Evolutionary conservation across 2,329 filamentous ascomycete species (phyloP).

Genomic region (Botrytis porri): DNA sequence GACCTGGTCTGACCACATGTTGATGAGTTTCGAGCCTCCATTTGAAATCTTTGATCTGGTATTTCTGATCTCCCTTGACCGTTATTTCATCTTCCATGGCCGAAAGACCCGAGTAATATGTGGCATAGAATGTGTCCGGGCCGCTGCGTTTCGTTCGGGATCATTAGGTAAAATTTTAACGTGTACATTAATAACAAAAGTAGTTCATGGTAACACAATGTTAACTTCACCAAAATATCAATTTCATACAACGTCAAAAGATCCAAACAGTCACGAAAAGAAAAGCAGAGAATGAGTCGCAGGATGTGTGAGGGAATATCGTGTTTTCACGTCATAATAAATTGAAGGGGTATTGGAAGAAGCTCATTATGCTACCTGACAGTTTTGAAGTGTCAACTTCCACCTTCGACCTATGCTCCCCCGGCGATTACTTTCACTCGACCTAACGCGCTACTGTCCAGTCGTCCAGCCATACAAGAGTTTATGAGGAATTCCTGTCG

Average conservation of each 20-base stretch:
- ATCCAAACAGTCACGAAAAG: neutral
- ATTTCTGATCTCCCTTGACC: neutral
- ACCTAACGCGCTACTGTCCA: conserved; percentile 48
- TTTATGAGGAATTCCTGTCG: conserved; percentile 37
- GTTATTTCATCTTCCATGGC: neutral
- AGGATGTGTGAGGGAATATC: neutral
- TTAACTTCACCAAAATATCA: neutral
- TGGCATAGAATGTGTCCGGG: neutral
- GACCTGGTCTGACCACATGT: neutral
- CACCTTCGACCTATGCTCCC: conserved; percentile 46
- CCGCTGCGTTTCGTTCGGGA: neutral
- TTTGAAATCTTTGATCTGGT: neutral
- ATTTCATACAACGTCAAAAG: neutral
- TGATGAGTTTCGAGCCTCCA: neutral
- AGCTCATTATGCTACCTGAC: conserved; percentile 41
- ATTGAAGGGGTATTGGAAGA: conserved; percentile 35
- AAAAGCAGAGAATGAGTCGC: neutral
- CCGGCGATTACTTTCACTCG: conserved; percentile 50
- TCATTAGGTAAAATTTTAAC: neutral
- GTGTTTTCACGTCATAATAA: conserved; percentile 18
- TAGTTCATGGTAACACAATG: neutral
- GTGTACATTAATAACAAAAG: neutral
- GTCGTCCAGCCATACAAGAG: conserved; percentile 41
- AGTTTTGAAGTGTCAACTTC: conserved; percentile 43
- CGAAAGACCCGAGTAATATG: neutral